Base-by-base conservation (phyloP, 768 basidiomycete genomes). In the Rhodotorula paludigena region DNA sequence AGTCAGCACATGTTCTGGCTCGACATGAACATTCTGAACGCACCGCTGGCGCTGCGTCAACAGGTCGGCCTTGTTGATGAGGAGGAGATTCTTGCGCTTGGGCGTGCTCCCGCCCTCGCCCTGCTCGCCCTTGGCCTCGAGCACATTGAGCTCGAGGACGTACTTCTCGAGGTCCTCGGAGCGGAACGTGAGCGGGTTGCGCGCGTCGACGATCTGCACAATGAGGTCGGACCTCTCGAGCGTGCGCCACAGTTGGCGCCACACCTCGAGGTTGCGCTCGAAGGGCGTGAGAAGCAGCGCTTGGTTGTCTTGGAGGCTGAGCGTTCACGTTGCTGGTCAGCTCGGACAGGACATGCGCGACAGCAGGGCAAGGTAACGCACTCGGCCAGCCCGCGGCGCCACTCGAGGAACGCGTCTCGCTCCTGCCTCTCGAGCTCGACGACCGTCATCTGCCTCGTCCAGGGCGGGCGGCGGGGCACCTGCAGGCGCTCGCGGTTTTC, bases 171-270 rank as follows among this genome's bases (percentile, higher is more conserved):
- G 80, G 78, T 97, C 94, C 69, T 92, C 89, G 57, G 93, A 97
- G 30, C 92, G 86, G 77, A 97, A 97, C 36, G 85, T 82, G 15
- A 96, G 82, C 3, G 96, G 94, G 80, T 96, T 97, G 45, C 96
- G 86, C 11, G 92, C 92, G 76, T 99, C 96, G 58, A 96, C 89
- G 57, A 99, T 94, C 78, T 98, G 92, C 4, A 98, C 89, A 39
- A 98, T 80, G 32, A 99, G 84, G 74, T 96, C 90, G 2, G 94
- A 96, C 30, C 92, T 85, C 80, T 99, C 96, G 15, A 96, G 80
- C 2, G 98, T 96, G 58, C 96, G 84, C 96, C 96, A 99, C 14
- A 99, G 83, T 76, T 99, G 96, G 49, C 96, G 82, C 94, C 96
- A 98, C 20, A 99, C 96, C 81, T 98, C 93, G 39, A 99, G 80